phyloP scores from a whole-genome alignment of 257 asterid species.

The Scutellaria minor region DNA sequence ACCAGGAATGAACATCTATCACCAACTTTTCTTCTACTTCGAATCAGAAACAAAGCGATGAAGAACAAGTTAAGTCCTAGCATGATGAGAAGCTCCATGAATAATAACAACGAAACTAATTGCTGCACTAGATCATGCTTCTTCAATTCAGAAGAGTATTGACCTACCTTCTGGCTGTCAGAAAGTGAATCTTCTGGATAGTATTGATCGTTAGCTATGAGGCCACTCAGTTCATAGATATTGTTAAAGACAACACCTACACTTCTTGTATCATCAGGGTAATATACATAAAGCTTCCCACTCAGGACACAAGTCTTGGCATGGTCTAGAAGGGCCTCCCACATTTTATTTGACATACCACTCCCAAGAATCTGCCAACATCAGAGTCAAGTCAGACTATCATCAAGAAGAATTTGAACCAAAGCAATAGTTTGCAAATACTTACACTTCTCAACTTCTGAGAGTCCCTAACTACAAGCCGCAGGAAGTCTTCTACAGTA shows the following conservation, averaged over 20 bases:
- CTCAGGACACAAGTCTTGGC: constrained; percentile 91
- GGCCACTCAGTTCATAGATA: constrained; percentile 90
- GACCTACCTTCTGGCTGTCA: constrained; percentile 87
- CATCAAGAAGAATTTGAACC: constrained; percentile 13
- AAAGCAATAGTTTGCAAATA: constrained; percentile 28
- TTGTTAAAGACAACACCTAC: constrained; percentile 87
- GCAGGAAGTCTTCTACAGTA: constrained; percentile 84
- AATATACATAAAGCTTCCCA: constrained; percentile 90
- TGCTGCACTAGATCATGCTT: constrained; percentile 12
- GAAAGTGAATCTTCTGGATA: constrained; percentile 85
- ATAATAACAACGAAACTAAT: constrained; percentile 8
- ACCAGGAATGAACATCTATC: neutral
- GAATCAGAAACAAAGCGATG: neutral
- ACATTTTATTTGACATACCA: constrained; percentile 99
- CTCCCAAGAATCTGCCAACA: constrained; percentile 85
- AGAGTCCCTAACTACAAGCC: constrained; percentile 84
- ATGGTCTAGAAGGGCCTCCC: constrained; percentile 96
- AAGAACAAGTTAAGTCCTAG: neutral
- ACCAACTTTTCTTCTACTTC: neutral
- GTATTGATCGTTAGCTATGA: constrained; percentile 79
- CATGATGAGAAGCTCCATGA: neutral
- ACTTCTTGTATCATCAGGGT: constrained; percentile 76
- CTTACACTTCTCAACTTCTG: constrained; percentile 85
- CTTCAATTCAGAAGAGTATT: constrained; percentile 21
- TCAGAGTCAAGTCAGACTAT: constrained; percentile 35